These are phyloP conservation scores for Pholiota microspora DNA, from an alignment of 768 basidiomycete genomes.

Conservation along the genomic window DNA sequence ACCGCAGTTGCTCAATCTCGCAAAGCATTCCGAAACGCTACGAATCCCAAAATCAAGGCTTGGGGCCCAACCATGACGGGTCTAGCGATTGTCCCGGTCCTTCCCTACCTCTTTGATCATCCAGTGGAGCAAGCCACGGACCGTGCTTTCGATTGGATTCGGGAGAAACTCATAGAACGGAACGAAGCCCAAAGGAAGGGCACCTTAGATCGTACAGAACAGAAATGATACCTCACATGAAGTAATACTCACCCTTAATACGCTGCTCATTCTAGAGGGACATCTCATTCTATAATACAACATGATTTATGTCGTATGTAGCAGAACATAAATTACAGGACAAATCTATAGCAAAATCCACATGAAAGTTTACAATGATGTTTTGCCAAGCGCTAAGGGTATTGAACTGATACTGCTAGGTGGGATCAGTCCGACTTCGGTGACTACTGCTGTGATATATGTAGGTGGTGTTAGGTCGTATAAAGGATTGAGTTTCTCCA, in stretches of 20 bases:
- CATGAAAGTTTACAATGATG: slow-evolving; percentile 31
- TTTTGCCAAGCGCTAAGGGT: slow-evolving; percentile 64
- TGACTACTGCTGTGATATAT: slow-evolving; percentile 93
- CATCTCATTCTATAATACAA: not conserved
- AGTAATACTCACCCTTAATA: not conserved
- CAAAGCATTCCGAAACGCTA: slow-evolving; percentile 58
- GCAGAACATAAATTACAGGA: not conserved
- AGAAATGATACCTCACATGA: not conserved
- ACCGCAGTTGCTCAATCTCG: slow-evolving; percentile 74
- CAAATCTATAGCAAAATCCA: not conserved
- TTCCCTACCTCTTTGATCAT: slow-evolving; percentile 79
- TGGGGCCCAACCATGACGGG: slow-evolving; percentile 82
- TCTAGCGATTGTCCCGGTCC: slow-evolving; percentile 66
- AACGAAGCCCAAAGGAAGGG: slow-evolving; percentile 13
- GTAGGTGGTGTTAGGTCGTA: slow-evolving; percentile 94
- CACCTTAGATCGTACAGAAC: not conserved
- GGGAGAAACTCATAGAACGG: slow-evolving; percentile 48
- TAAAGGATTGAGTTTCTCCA: slow-evolving; percentile 82
- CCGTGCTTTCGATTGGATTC: slow-evolving; percentile 66
- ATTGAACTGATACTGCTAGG: slow-evolving; percentile 88
- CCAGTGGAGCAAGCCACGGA: slow-evolving; percentile 76
- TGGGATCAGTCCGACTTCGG: slow-evolving; percentile 94
- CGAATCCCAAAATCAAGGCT: slow-evolving; percentile 54
- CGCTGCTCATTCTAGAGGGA: not conserved
- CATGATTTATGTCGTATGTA: not conserved